phyloP scores from a whole-genome alignment of 768 basidiomycete species.

The Leccinum imitatum region DNA sequence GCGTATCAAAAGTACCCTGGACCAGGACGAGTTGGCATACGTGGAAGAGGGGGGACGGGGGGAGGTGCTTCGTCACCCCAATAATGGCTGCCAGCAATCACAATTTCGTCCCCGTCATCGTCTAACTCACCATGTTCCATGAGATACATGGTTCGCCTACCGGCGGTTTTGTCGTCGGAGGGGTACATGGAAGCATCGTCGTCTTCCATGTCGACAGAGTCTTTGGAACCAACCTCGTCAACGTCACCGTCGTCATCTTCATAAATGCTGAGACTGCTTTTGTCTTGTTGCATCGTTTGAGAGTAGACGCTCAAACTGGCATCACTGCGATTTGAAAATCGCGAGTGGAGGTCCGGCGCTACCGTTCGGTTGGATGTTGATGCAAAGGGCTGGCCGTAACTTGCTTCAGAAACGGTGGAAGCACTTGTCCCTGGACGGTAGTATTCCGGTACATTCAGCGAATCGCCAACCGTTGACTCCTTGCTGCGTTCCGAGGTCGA shows the following conservation, averaged over 20 bases:
- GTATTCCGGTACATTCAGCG: slow-evolving; percentile 8
- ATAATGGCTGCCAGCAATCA: slow-evolving; percentile 19
- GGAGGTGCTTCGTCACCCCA: slow-evolving; percentile 22
- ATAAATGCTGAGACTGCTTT: slow-evolving; percentile 16
- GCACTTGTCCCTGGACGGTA: slow-evolving; percentile 22
- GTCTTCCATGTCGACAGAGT: slow-evolving; percentile 19
- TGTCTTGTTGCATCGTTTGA: slow-evolving; percentile 17
- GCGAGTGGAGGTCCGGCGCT: slow-evolving; percentile 13
- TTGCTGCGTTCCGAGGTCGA: slow-evolving; percentile 20
- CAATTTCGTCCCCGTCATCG: slow-evolving; percentile 24
- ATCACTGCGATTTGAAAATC: slow-evolving; percentile 21
- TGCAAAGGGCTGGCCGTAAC: slow-evolving; percentile 18
- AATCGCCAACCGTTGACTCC: slow-evolving; percentile 10
- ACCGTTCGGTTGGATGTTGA: slow-evolving; percentile 5
- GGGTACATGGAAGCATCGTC: slow-evolving; percentile 33
- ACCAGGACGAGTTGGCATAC: slow-evolving; percentile 18
- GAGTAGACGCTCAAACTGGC: slow-evolving; percentile 20
- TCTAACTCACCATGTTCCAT: slow-evolving; percentile 27
- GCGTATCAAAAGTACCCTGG: slow-evolving; percentile 29
- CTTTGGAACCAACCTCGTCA: slow-evolving; percentile 15
- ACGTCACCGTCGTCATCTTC: slow-evolving; percentile 26
- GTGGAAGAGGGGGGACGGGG: slow-evolving; percentile 23
- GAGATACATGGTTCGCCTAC: slow-evolving; percentile 36
- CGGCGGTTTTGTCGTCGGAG: slow-evolving; percentile 33
- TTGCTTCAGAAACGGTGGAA: slow-evolving; percentile 23